Conservation (phyloP, 2,329 filamentous ascomycete genomes). For the Colletotrichum euphorbiae region DNA sequence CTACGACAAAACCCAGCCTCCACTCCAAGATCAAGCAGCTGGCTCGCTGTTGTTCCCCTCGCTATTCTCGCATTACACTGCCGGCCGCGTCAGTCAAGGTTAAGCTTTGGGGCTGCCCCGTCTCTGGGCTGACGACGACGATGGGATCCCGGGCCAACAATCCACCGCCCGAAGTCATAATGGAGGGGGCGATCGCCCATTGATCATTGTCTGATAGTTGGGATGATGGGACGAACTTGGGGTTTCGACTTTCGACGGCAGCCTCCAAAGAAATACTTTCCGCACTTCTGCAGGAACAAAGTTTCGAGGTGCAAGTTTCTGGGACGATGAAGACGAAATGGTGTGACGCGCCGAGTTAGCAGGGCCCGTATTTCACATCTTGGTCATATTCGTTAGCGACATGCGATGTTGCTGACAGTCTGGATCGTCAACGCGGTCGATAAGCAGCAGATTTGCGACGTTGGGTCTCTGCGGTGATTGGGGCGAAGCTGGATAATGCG, state of each 20-base stretch:
- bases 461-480: no score
- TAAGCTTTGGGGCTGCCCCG: constrained; percentile 13
- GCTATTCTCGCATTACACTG: constrained; percentile 1
- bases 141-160: not conserved
- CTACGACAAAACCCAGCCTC: not conserved
- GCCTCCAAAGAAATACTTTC: not conserved
- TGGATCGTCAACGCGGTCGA: not conserved
- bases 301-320: not conserved
- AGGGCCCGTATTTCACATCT: not conserved
- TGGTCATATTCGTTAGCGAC: not conserved
- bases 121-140: not conserved
- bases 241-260: not conserved
- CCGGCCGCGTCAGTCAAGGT: constrained; percentile 9
- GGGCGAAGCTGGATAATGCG: no score
- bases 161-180: not conserved
- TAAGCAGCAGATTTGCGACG: not conserved
- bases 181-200: not conserved
- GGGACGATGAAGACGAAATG: constrained; percentile 3
- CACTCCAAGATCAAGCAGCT: not conserved
- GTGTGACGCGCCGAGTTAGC: constrained; percentile 11
- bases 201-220: not conserved
- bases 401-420: not conserved
- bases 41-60: not conserved
- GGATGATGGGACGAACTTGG: constrained; percentile 21
- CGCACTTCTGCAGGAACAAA: constrained; percentile 2